Evolutionary conservation across 768 basidiomycete species (phyloP).

Genomic region (Termitomyces sp.): DNA sequence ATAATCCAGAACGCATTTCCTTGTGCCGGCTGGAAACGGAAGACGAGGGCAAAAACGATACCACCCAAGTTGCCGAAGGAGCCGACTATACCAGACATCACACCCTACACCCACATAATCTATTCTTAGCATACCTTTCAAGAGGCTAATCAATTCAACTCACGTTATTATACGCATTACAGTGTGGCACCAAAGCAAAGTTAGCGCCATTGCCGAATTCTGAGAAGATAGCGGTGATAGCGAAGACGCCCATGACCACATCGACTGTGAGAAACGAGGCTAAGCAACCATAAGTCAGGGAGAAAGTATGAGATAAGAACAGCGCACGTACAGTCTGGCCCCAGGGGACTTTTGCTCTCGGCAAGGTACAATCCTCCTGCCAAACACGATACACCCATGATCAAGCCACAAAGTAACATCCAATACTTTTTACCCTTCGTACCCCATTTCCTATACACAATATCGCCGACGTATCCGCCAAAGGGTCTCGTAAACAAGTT

Average conservation of each 20-base stretch:
- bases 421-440: constrained; percentile 44
- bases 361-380: constrained; percentile 40
- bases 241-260: constrained; percentile 34
- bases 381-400: constrained; percentile 38
- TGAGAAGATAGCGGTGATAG: constrained; percentile 32
- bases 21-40: constrained; percentile 34
- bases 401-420: constrained; percentile 34
- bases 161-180: constrained; percentile 32
- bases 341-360: constrained; percentile 10
- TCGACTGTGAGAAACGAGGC: constrained; percentile 16
- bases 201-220: constrained; percentile 46
- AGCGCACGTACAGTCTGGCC: constrained; percentile 29
- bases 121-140: not conserved
- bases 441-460: constrained; percentile 35
- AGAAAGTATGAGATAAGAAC: not conserved
- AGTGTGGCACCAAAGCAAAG: constrained; percentile 46
- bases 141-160: not conserved
- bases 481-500: constrained; percentile 46
- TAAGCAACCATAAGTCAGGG: not conserved
- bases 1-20: constrained; percentile 44
- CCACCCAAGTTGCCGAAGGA: constrained; percentile 37
- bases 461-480: constrained; percentile 43
- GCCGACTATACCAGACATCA: constrained; percentile 32
- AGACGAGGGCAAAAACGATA: constrained; percentile 41
- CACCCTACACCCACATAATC: constrained; percentile 15